Evolutionary conservation across 106 monocot species (phyloP).

Genomic region (Allium cepa): DNA sequence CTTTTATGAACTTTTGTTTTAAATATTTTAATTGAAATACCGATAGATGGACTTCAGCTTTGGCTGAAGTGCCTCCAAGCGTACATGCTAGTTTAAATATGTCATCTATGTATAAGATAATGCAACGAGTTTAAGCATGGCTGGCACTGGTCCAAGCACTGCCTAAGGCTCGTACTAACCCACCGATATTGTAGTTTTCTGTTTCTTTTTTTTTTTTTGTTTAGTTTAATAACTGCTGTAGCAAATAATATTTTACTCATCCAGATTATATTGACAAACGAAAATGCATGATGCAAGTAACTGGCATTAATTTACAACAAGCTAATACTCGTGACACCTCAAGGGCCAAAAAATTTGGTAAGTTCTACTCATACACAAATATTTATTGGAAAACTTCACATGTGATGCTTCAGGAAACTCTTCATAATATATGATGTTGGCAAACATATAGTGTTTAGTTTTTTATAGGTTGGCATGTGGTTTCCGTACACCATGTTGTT

Average conservation of each 20-base stretch:
- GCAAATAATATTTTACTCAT: not conserved
- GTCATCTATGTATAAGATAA: conserved; percentile 9
- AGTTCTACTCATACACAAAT: not conserved
- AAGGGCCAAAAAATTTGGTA: conserved; percentile 33
- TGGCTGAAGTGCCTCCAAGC: conserved; percentile 27
- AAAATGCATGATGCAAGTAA: not conserved
- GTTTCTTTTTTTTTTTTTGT: not conserved
- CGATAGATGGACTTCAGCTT: conserved; percentile 51
- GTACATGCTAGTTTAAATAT: conserved; percentile 3
- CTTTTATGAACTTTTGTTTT: conserved; percentile 27
- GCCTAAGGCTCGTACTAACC: conserved; percentile 19
- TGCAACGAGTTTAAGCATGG: conserved; percentile 61
- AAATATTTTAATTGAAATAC: conserved; percentile 21
- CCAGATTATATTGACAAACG: not conserved
- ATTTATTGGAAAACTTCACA: not conserved
- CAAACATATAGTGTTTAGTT: too few species aligned
- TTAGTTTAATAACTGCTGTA: not conserved
- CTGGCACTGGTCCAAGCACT: conserved; percentile 64
- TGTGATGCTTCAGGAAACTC: too few species aligned
- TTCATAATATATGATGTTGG: too few species aligned
- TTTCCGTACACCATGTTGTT: too few species aligned
- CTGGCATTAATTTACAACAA: conserved; percentile 1
- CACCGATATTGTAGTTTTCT: conserved; percentile 31
- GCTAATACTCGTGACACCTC: conserved; percentile 41
- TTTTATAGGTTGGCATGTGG: too few species aligned